Evolutionary conservation across 257 asterid species (phyloP).

Genomic region (Mentha longifolia): DNA sequence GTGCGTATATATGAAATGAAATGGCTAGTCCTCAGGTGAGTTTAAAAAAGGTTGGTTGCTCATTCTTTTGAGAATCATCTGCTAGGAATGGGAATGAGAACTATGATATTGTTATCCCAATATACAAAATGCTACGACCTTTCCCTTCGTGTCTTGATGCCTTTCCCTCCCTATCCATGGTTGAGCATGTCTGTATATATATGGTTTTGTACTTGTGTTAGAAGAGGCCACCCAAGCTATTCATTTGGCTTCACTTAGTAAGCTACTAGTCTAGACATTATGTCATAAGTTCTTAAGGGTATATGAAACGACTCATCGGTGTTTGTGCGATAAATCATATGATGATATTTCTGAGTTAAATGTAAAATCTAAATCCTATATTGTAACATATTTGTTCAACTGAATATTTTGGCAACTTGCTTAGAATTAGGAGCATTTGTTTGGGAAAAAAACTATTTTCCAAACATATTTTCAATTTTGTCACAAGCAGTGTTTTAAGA

Average conservation of each 20-base stretch:
- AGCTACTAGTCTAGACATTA: background rate
- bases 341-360: background rate
- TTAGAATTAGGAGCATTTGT: background rate
- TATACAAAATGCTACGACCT: background rate
- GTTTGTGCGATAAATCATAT: background rate
- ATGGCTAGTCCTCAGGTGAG: background rate
- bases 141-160: background rate
- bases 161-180: background rate
- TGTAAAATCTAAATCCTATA: background rate
- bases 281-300: background rate
- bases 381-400: background rate
- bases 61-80: constrained; percentile 21
- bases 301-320: background rate
- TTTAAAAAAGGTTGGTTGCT: background rate
- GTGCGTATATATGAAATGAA: constrained; percentile 4
- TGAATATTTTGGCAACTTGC: background rate
- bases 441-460: too few relatives aligned
- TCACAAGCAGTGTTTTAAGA: too few relatives aligned
- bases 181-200: background rate
- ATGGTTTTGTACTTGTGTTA: background rate
- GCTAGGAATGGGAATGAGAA: background rate
- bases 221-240: background rate
- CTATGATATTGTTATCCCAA: background rate
- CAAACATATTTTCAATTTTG: too few relatives aligned
- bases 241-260: background rate